Evolutionary conservation across 1,284 basidiomycete genomes (phyloP), one percentile per base, ranked within the genome.

Genomic region (Austroboletus novae-zelandiae): DNA sequence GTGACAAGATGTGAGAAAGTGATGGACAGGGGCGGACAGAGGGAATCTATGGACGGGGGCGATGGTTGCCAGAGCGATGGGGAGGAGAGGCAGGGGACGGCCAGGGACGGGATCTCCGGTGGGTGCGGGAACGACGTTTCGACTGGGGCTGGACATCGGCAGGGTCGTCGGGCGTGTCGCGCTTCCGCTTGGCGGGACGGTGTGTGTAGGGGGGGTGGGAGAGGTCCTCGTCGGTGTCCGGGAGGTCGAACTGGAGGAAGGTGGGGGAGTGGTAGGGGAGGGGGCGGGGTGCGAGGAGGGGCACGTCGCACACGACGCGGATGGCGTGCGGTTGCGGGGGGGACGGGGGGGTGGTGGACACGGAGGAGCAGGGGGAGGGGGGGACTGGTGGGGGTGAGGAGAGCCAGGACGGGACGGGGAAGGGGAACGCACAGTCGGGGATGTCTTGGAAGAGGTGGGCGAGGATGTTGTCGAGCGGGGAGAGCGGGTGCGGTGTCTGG

Each of bases 181-280:
- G 81, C 56, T 81, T 84, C 48, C 83, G 79, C 61, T 84, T 84
- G 15, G 75, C 45, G 11, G 64, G 54, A 31, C 74, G 74, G 43
- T 71, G 71, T 7, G 75, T 80, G 69, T 86, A 85, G 0, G 84
- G 83, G 5, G 84, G 81, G 57, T 80, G 78, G 0, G 84, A 86
- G 43, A 86, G 76, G 60, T 86, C 82, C 60, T 84, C 80, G 65
- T 84, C 82, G n/a, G 79, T 71, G 65, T 84, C 83, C 0, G 83
- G 84, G 31, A 81, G 69, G 48, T 84, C 81, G 58, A 81, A 84
- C 53, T 83, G 79, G 50, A 86, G 77, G 65, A 85, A 84, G 0
- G 78, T 80, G 18, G 84, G 83, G 7, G 82, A 83, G 52, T 83
- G 81, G 66, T 82, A 85, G 2, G 83, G 83, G 34, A 86, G 76